phyloP scores from a whole-genome alignment of 805 yeast species.

The Saturnispora sanitii region DNA sequence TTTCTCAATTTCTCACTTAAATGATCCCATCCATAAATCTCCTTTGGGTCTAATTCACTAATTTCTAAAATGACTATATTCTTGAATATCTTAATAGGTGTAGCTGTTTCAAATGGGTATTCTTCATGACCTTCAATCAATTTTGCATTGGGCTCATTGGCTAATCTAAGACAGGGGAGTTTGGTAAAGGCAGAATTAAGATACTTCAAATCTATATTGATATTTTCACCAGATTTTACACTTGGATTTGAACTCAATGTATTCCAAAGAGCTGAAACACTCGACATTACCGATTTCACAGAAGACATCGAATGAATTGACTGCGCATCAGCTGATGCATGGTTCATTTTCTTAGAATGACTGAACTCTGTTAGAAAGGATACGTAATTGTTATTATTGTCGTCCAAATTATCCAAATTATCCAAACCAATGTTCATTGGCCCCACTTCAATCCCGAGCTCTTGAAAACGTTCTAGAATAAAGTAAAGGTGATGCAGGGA shows the following conservation, averaged over 20 bases:
- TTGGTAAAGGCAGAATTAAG: constrained; percentile 55
- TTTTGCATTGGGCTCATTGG: constrained; percentile 50
- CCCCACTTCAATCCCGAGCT: constrained; percentile 41
- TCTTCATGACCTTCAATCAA: constrained; percentile 56
- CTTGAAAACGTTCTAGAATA: constrained; percentile 47
- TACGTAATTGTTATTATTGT: constrained; percentile 39
- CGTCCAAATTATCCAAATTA: constrained; percentile 35
- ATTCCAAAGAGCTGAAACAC: constrained; percentile 34
- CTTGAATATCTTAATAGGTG: constrained; percentile 52
- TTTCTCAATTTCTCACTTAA: constrained; percentile 46
- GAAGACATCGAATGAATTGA: constrained; percentile 52
- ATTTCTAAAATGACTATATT: constrained; percentile 54
- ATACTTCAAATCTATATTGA: constrained; percentile 37
- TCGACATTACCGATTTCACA: constrained; percentile 43
- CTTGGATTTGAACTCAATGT: constrained; percentile 26
- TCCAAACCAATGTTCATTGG: constrained; percentile 53
- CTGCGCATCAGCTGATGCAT: constrained; percentile 27
- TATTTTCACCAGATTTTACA: constrained; percentile 33
- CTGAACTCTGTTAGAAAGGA: constrained; percentile 51
- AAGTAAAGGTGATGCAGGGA: constrained; percentile 58
- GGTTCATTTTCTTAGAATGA: constrained; percentile 24
- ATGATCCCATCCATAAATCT: constrained; percentile 55
- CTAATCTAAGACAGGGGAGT: constrained; percentile 50
- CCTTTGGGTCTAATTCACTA: constrained; percentile 51
- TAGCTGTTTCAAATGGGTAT: constrained; percentile 61